A percentile compares a stretch with the other conserved stretches of the same genome.
These are phyloP conservation scores for Cyclocybe aegerita DNA, from an alignment of 768 basidiomycete genomes.

Conservation along the genomic window DNA sequence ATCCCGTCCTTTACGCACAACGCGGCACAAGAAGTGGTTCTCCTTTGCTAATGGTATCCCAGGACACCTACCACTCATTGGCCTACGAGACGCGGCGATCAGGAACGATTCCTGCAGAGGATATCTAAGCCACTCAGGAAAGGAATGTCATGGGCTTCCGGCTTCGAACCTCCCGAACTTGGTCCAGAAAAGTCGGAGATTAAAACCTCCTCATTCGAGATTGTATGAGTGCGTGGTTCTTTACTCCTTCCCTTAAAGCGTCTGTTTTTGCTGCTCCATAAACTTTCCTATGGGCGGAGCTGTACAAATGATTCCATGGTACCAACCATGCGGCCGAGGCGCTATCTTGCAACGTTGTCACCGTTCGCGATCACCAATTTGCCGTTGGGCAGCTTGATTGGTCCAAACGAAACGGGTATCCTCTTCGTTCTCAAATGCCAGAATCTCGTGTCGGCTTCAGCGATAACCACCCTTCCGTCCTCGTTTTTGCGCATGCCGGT, in stretches of 20 bases:
- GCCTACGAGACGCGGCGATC: neutral
- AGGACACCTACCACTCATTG: too few relatives aligned
- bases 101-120: neutral
- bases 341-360: neutral
- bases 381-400: neutral
- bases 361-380: neutral
- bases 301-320: neutral
- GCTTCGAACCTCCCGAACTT: neutral
- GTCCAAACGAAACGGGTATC: too few relatives aligned
- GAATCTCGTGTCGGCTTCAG: too few relatives aligned
- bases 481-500: too few relatives aligned
- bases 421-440: too few relatives aligned
- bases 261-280: too few relatives aligned
- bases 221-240: neutral
- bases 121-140: neutral
- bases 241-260: too few relatives aligned
- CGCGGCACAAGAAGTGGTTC: too few relatives aligned
- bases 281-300: neutral
- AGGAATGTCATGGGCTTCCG: neutral
- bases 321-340: neutral
- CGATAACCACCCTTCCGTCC: too few relatives aligned
- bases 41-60: too few relatives aligned
- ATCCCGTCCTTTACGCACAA: too few relatives aligned
- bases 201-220: conserved; percentile 4
- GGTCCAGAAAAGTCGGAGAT: conserved; percentile 9